Conservation (phyloP, 164 flowering plant genomes). For the Pachysandra terminalis region DNA sequence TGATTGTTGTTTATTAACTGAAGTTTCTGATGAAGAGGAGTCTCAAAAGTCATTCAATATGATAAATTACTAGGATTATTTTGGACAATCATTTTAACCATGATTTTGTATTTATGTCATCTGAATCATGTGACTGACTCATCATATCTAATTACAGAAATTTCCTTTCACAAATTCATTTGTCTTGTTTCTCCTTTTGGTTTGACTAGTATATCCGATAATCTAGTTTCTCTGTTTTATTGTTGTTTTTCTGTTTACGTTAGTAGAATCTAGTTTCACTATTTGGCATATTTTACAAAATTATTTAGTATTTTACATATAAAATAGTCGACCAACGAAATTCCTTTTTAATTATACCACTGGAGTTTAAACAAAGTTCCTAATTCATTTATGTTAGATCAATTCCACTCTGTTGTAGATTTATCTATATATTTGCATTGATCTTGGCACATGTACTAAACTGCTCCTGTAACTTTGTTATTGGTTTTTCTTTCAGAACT, state of each 20-base stretch:
- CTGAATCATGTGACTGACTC: neutral
- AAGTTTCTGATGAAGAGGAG: too few relatives aligned
- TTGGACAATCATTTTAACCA: too few relatives aligned
- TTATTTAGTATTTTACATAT: too few relatives aligned
- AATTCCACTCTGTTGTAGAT: neutral
- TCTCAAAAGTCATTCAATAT: too few relatives aligned
- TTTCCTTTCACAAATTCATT: neutral
- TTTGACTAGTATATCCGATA: neutral
- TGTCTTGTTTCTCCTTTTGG: too few relatives aligned
- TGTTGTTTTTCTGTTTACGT: neutral
- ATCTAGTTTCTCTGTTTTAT: neutral
- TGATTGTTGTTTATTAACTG: too few relatives aligned
- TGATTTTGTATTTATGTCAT: too few relatives aligned
- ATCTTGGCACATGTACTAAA: neutral
- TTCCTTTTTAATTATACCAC: too few relatives aligned
- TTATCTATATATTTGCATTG: neutral
- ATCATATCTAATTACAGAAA: neutral
- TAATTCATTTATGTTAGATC: too few relatives aligned
- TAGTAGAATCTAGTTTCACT: neutral
- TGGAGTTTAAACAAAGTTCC: too few relatives aligned
- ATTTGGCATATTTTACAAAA: neutral
- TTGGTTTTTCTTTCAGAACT: conserved; percentile 48
- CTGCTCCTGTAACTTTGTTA: neutral
- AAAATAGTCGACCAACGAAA: neutral
- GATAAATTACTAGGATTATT: too few relatives aligned